phyloP scores from a whole-genome alignment of 1,139 yeast species.

The Ogataea hybrid region DNA sequence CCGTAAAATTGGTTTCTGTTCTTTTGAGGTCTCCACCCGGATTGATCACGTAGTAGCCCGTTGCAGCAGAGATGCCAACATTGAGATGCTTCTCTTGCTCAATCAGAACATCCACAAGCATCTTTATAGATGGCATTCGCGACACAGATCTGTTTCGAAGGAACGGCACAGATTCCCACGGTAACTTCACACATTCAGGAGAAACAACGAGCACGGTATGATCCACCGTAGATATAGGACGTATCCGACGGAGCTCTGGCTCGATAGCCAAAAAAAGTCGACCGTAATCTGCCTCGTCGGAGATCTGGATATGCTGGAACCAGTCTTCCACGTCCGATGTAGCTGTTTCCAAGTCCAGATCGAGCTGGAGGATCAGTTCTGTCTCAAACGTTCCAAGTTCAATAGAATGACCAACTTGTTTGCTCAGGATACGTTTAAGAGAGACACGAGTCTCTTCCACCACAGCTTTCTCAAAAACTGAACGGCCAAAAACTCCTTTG shows the following conservation, averaged over 20 bases:
- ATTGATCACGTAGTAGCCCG: constrained; percentile 62
- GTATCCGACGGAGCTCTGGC: constrained; percentile 34
- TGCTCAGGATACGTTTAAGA: too few relatives aligned
- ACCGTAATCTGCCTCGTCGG: constrained; percentile 63
- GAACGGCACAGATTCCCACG: constrained; percentile 83
- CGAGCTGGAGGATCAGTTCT: too few relatives aligned
- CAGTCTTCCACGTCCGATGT: too few relatives aligned
- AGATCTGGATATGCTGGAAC: too few relatives aligned
- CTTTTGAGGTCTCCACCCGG: constrained; percentile 75
- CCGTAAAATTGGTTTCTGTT: too few relatives aligned
- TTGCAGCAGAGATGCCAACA: constrained; percentile 30
- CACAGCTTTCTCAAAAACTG: constrained; percentile 29
- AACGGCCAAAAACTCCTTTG: constrained; percentile 51
- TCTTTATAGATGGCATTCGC: constrained; percentile 67
- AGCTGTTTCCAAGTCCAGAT: too few relatives aligned
- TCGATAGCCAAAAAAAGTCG: constrained; percentile 49
- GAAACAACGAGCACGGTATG: constrained; percentile 75
- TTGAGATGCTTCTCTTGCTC: constrained; percentile 13
- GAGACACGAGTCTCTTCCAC: too few relatives aligned
- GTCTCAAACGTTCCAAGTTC: too few relatives aligned
- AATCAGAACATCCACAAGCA: constrained; percentile 44
- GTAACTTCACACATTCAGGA: constrained; percentile 60
- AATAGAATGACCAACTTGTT: too few relatives aligned
- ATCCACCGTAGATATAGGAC: constrained; percentile 5
- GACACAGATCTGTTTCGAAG: constrained; percentile 58